Evolutionary conservation across 768 basidiomycete genomes (phyloP), one percentile per base, ranked within the genome.

Genomic region (Cytidiella melzeri): DNA sequence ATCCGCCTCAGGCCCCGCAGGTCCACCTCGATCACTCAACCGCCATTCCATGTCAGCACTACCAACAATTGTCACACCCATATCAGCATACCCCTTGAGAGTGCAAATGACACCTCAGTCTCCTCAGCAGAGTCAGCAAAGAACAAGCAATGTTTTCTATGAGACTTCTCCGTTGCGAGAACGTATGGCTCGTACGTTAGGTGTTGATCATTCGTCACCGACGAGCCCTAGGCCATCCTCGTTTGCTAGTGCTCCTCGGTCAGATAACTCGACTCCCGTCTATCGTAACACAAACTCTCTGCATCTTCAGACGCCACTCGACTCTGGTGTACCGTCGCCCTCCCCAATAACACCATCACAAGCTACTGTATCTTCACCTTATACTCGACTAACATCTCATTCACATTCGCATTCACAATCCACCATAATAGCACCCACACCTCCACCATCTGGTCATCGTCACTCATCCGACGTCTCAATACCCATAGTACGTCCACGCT

Each of bases 351-450:
- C 41, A 20, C 47, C 55, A 38, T 48, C 53, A 18, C 49, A 47
- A 34, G 42, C 54, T 19, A 54, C 44, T 19, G 43, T 53, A 21
- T 40, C 44, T 24, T 46, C 62, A 36, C 67, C 67, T 56, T 52
- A 55, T 27, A 44, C 30, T 34, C 41, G 43, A n/a, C 53, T 53
- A 25, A 63, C 68, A 47, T 65, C 71, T n/a, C 75, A 77, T 48
- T 57, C 68, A 25, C 78, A 80, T 56, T 69, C 75, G 15, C 68
- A 72, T 36, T 79, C 78, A 4, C 72, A 65, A 50, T 66, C 74
- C 4, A 80, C 76, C 0, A 68, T 76, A 47, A 73, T 71, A n/a
- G 64, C 75, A 11, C 64, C 69, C 9, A 70, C 73, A 2, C 71
- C 73, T 6, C 66, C 69, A 30, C 64, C 68, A 18, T 57, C 45